Percentiles rank a stretch among this genome's conserved stretches.
These are phyloP conservation scores for Anaeromyces robustus DNA, from an alignment of 192 early-diverging fungal genomes.

Conservation along the genomic window DNA sequence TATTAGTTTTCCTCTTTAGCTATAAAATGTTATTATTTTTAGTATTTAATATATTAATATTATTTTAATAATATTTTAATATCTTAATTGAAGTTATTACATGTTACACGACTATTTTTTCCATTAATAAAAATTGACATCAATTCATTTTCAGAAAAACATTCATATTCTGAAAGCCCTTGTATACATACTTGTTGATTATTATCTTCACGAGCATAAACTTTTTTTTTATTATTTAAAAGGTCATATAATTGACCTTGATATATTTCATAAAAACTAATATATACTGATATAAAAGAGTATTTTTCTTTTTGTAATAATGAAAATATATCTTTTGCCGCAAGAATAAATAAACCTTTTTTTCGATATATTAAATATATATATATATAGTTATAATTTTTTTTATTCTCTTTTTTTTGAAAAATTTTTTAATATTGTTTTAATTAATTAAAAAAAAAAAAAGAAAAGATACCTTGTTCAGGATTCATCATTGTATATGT, in stretches of 20 bases:
- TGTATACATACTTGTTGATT: conserved; percentile 83
- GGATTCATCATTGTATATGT: conserved; percentile 90
- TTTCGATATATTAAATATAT: conserved; percentile 9
- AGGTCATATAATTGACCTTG: conserved; percentile 90
- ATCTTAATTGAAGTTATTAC: conserved; percentile 15
- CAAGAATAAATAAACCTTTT: conserved; percentile 81
- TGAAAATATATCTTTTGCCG: conserved; percentile 80
- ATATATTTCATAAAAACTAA: conserved; percentile 95
- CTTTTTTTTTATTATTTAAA: conserved; percentile 70
- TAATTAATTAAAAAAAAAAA: no score
- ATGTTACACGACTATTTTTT: conserved; percentile 76
- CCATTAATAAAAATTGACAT: conserved; percentile 91
- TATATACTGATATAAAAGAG: conserved; percentile 59
- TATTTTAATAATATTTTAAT: no score
- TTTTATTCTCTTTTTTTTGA: no score
- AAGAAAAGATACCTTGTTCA: background rate
- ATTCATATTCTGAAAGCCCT: conserved; percentile 72
- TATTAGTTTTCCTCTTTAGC: no score
- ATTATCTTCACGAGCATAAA: conserved; percentile 91
- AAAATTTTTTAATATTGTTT: no score
- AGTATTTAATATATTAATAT: no score
- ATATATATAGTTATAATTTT: no score
- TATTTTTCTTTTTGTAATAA: conserved; percentile 51
- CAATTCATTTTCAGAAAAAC: conserved; percentile 70
- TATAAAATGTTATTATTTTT: no score